A percentile compares a stretch with the other conserved stretches of the same genome.
Evolutionary conservation across 2,329 filamentous ascomycete species (phyloP).

Genomic region (Cordyceps militaris): DNA sequence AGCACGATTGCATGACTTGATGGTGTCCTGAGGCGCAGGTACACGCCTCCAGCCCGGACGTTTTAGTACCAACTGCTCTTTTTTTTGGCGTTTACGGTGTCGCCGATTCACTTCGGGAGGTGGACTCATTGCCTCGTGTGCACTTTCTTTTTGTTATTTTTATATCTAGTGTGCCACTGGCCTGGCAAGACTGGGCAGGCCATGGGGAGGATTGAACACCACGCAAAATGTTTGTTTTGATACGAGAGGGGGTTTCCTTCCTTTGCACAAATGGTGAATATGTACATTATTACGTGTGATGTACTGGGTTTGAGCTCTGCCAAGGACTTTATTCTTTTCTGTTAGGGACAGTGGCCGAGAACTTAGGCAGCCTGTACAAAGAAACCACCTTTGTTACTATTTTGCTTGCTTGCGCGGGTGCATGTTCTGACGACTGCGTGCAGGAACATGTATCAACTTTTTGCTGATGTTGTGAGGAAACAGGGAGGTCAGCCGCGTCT

Average conservation of each 20-base stretch:
- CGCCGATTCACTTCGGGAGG: not conserved
- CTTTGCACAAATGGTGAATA: not conserved
- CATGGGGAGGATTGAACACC: not conserved
- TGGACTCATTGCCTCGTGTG: not conserved
- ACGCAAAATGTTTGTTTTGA: not conserved
- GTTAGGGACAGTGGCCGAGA: not conserved
- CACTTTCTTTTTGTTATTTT: not conserved
- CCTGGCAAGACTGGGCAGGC: slow-evolving; percentile 4
- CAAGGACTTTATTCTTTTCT: not conserved
- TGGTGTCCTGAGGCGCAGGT: not conserved
- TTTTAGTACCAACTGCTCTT: not conserved
- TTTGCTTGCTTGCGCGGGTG: not conserved
- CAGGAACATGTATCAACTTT: too few relatives aligned
- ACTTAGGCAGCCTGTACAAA: not conserved
- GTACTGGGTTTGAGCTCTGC: not conserved
- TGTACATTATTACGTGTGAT: not conserved
- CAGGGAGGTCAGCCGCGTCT: too few relatives aligned
- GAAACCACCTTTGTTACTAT: not conserved
- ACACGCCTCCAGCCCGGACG: not conserved
- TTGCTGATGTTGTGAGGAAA: too few relatives aligned
- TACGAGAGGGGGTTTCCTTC: not conserved
- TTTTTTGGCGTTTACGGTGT: slow-evolving; percentile 10
- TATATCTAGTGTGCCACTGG: slow-evolving; percentile 1
- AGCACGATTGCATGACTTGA: slow-evolving; percentile 13
- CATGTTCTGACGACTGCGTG: not conserved